These are phyloP conservation scores for Rhizodiscina lignyota DNA, from an alignment of 495 filamentous ascomycete genomes.

Conservation along the genomic window DNA sequence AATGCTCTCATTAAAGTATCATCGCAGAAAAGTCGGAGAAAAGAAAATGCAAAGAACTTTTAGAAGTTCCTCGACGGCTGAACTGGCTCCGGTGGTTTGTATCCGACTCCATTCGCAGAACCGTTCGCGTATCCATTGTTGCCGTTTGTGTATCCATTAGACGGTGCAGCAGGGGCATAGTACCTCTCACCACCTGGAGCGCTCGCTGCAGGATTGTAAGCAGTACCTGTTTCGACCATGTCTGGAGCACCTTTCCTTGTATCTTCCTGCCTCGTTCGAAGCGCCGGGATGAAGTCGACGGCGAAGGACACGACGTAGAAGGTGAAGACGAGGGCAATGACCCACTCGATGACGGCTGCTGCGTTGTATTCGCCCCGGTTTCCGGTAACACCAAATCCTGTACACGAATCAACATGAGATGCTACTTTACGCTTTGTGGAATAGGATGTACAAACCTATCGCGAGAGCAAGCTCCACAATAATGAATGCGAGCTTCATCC, in stretches of 20 bases:
- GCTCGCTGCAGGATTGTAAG: background rate
- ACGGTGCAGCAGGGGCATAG: background rate
- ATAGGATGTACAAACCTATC: slow-evolving; percentile 33
- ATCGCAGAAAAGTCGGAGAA: too few relatives aligned
- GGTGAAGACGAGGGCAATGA: slow-evolving; percentile 77
- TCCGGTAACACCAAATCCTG: slow-evolving; percentile 27
- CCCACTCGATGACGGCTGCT: slow-evolving; percentile 50
- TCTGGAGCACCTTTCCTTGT: slow-evolving; percentile 15
- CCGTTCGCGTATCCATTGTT: slow-evolving; percentile 3
- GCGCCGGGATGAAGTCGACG: slow-evolving; percentile 71
- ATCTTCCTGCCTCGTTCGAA: slow-evolving; percentile 39
- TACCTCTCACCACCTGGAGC: background rate
- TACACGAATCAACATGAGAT: background rate
- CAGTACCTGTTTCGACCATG: slow-evolving; percentile 18
- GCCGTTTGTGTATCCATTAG: slow-evolving; percentile 3
- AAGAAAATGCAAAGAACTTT: too few relatives aligned
- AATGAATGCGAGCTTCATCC: slow-evolving; percentile 67
- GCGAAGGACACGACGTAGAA: slow-evolving; percentile 81
- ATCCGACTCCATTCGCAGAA: slow-evolving; percentile 3
- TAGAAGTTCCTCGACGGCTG: slow-evolving; percentile 16
- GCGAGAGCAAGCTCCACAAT: slow-evolving; percentile 62
- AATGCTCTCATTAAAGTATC: too few relatives aligned
- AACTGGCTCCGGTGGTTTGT: slow-evolving; percentile 4
- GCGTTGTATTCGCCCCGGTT: slow-evolving; percentile 20
- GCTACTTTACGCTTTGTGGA: background rate